These are phyloP conservation scores for Amylocystis lapponica DNA, from an alignment of 768 basidiomycete species.

Conservation along the genomic window DNA sequence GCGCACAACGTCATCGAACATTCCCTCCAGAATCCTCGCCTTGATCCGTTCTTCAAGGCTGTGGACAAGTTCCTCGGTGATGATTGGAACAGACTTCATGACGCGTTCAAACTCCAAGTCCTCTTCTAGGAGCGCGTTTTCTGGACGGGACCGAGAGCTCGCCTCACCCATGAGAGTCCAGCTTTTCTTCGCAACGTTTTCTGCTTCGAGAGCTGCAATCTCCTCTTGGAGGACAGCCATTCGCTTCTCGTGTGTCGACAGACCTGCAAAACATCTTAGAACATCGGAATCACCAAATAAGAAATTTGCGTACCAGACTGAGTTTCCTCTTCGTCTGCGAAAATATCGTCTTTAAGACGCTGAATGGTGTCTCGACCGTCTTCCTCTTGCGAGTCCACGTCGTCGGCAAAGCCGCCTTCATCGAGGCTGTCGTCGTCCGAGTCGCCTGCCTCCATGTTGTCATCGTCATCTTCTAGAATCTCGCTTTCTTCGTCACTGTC, in stretches of 20 bases:
- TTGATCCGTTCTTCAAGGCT: conserved; percentile 89
- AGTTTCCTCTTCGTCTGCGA: conserved; percentile 55
- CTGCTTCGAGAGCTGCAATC: conserved; percentile 75
- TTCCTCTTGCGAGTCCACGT: conserved; percentile 17
- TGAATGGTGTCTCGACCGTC: conserved; percentile 46
- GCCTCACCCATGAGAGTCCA: conserved; percentile 95
- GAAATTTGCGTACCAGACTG: conserved; percentile 9
- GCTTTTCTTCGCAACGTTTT: conserved; percentile 84
- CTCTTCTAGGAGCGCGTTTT: conserved; percentile 89
- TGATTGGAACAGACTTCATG: conserved; percentile 78
- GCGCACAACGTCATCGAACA: conserved; percentile 92
- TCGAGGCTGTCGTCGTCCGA: conserved; percentile 20
- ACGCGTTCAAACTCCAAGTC: conserved; percentile 93
- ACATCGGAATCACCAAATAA: neutral
- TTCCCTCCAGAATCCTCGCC: conserved; percentile 73
- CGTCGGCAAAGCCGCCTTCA: conserved; percentile 27
- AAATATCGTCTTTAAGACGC: conserved; percentile 71
- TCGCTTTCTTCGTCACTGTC: conserved; percentile 17
- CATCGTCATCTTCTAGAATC: conserved; percentile 25
- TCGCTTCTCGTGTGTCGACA: conserved; percentile 80
- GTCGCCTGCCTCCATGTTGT: conserved; percentile 21
- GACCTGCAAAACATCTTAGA: conserved; percentile 31
- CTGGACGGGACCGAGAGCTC: conserved; percentile 71
- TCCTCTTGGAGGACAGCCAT: conserved; percentile 68
- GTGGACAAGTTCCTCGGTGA: conserved; percentile 84